phyloP scores from a whole-genome alignment of 2,329 filamentous ascomycete genomes.

The Coniosporium tulheliwenetii region DNA sequence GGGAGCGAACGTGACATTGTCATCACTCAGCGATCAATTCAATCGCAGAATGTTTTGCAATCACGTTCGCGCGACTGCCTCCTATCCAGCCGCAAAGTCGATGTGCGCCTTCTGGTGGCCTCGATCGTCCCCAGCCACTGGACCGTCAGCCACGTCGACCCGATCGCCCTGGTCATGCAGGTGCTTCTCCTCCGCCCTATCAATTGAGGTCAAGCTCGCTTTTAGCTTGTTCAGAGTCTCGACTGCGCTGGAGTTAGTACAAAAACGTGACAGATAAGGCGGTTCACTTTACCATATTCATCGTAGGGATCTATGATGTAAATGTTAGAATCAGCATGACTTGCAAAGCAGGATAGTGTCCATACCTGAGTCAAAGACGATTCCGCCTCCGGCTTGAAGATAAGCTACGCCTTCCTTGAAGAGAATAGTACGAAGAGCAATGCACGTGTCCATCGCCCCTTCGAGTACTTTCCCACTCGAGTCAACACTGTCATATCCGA shows the following conservation, averaged over 20 bases:
- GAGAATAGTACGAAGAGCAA: conserved; percentile 80
- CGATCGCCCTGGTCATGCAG: conserved; percentile 26
- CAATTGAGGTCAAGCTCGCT: conserved; percentile 79
- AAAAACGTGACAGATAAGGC: too few relatives aligned
- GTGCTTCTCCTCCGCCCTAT: conserved; percentile 61
- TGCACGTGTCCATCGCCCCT: conserved; percentile 83
- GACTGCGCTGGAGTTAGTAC: conserved; percentile 25
- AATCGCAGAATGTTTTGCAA: too few relatives aligned
- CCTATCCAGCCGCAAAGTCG: background rate
- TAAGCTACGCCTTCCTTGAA: conserved; percentile 85
- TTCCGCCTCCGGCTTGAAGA: conserved; percentile 75
- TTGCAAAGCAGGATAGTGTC: too few relatives aligned
- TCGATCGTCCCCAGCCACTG: background rate
- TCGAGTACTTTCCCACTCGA: conserved; percentile 46
- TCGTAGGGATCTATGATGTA: conserved; percentile 59
- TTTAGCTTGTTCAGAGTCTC: conserved; percentile 95
- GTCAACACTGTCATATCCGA: conserved; percentile 67
- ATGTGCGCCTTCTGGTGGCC: background rate
- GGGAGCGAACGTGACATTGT: too few relatives aligned
- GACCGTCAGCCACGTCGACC: conserved; percentile 2
- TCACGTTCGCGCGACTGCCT: too few relatives aligned
- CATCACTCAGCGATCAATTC: too few relatives aligned
- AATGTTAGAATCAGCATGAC: too few relatives aligned
- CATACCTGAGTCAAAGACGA: conserved; percentile 56
- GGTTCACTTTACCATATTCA: conserved; percentile 41